A percentile compares a stretch with the other conserved stretches of the same genome.
Conservation (phyloP, 2,329 filamentous ascomycete species). For the Alternaria alternata region DNA sequence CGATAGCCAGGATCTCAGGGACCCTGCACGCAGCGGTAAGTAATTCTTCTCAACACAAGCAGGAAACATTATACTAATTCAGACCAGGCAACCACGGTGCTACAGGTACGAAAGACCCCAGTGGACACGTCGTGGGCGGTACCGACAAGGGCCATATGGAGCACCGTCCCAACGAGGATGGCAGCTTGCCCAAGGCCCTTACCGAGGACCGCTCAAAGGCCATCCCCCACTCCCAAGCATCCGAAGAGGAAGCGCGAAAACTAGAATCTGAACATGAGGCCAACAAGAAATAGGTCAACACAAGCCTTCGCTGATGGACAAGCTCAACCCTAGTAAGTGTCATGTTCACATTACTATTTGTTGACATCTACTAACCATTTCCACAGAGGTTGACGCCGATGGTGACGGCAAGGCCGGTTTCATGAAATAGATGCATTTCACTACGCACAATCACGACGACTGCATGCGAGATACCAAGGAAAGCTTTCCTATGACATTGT, state of each 20-base stretch:
- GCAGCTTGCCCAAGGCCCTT: constrained; percentile 18
- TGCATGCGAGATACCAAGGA: constrained; percentile 18
- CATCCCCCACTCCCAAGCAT: constrained; percentile 24
- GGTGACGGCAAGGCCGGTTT: constrained; percentile 66
- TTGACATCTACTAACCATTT: background rate
- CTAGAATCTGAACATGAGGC: constrained; percentile 5
- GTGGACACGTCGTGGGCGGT: constrained; percentile 11
- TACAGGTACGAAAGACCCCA: constrained; percentile 16
- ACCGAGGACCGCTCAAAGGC: constrained; percentile 20
- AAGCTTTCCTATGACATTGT: constrained; percentile 15
- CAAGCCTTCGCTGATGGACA: constrained; percentile 62
- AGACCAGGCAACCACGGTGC: constrained; percentile 10
- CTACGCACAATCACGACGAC: constrained; percentile 17
- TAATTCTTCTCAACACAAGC: background rate
- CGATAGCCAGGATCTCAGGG: constrained; percentile 8
- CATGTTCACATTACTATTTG: too few relatives aligned
- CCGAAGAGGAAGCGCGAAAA: constrained; percentile 22
- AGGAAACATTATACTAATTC: background rate
- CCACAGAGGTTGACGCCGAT: constrained; percentile 55
- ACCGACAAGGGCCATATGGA: constrained; percentile 6
- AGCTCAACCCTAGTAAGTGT: constrained; percentile 59
- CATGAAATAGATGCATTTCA: constrained; percentile 55
- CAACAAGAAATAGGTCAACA: constrained; percentile 27
- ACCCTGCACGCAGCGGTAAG: constrained; percentile 13
- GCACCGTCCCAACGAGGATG: constrained; percentile 23